Evolutionary conservation across 192 early-diverging fungal genomes (phyloP), one percentile per base, ranked within the genome.

Genomic region (Backusella psychrophila): DNA sequence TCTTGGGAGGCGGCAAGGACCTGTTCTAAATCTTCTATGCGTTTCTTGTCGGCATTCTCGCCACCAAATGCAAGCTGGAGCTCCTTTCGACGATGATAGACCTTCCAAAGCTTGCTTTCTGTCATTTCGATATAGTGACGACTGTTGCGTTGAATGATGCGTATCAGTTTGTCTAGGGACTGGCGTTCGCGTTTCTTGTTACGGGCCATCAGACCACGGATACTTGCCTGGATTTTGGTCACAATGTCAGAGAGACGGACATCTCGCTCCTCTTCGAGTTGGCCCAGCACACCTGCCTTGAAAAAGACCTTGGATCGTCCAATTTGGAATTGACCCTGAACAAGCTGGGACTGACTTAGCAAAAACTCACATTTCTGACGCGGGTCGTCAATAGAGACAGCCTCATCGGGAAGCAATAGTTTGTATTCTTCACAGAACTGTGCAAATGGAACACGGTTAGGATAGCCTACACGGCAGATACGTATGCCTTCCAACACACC

Each of bases 401-500:
- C 88, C 3, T 88, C 86, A 31, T 92, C 90, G 6, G 95, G 92
- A n/a, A 89, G 90, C 7, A 99, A 83, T 29, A 99, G 86, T 86
- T 98, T 96, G 81, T 99, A 99, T 26, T 96, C 90, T 74, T 95
- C 92, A 36, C 94, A 85, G 83, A 99, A 99, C 77, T 98, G 96
- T 41, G 90, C 88, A 85, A 98, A 99, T 12, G 91, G 77, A 2
- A 98, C 84, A 59, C 98, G 85, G 78, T 99, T 98, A 1, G 97
- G 97, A 83, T 93, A 99, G 14, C 98, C 98, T 53, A 93, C 93
- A 36, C 97, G 89, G 75, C 95, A 97, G 71, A 99, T 98, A 52
- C 96, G 91, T 71, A 99, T 98, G 14, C 97, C 97, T 82, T 99
- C 98, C 33, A 98, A 84, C 15, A 99, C 97, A 86, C 98, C 98